These are phyloP conservation scores for Phyllosticta citribraziliensis DNA, from an alignment of 2,329 filamentous ascomycete species.

Conservation along the genomic window DNA sequence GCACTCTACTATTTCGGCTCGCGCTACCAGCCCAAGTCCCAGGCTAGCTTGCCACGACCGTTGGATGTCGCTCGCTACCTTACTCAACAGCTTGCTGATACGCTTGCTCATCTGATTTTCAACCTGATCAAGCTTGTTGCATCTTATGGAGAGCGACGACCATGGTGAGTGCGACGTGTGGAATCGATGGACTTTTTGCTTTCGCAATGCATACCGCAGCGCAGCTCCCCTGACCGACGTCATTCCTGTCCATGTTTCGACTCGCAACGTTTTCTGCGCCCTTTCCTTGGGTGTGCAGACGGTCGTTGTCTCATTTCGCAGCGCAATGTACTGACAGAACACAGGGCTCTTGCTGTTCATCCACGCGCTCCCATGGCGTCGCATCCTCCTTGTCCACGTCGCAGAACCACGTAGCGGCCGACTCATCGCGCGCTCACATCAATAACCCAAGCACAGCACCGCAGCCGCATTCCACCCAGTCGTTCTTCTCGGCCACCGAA, in stretches of 20 bases:
- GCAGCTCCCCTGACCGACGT: too few relatives aligned
- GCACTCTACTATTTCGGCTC: neutral
- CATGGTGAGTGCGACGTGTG: neutral
- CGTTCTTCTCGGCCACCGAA: neutral
- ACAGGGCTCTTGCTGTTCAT: slow-evolving; percentile 7
- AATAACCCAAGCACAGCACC: slow-evolving; percentile 1
- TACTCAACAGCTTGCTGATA: neutral
- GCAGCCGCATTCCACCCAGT: slow-evolving; percentile 5
- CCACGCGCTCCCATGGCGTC: neutral
- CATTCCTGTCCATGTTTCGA: neutral
- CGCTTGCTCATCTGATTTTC: neutral
- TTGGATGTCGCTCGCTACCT: neutral
- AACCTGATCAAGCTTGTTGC: neutral
- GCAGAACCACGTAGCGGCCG: neutral
- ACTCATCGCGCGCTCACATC: slow-evolving; percentile 8
- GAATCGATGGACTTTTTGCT: neutral
- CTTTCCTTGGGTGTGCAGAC: neutral
- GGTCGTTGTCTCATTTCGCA: neutral
- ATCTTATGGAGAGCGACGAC: neutral
- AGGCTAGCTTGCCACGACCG: neutral
- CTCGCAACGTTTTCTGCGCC: neutral
- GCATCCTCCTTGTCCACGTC: neutral
- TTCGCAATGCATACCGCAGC: neutral
- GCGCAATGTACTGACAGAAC: neutral
- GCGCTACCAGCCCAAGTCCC: neutral